A percentile compares a stretch with the other conserved stretches of the same genome.
Conservation (phyloP, 1,139 yeast species). For the Yamadazyma triangularis region DNA sequence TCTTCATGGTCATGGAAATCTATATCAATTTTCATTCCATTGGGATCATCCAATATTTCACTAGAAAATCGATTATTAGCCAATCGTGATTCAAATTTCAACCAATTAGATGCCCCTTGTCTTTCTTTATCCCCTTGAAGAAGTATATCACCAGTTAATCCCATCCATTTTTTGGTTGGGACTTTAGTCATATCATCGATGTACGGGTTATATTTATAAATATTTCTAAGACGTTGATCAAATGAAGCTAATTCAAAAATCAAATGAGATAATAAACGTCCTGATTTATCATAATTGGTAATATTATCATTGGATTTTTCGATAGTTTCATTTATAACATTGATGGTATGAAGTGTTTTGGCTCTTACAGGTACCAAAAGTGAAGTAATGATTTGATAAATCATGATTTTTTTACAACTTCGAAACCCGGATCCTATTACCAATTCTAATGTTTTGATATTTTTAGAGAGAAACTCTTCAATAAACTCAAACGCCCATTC, state of each 20-base stretch:
- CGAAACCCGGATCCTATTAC: slow-evolving; percentile 29
- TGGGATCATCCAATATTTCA: slow-evolving; percentile 49
- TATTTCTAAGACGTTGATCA: slow-evolving; percentile 50
- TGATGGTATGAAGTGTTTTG: slow-evolving; percentile 35
- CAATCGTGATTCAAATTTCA: slow-evolving; percentile 55
- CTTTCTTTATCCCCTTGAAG: slow-evolving; percentile 32
- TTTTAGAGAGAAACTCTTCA: slow-evolving; percentile 45
- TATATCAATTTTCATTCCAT: slow-evolving; percentile 59
- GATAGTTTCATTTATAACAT: slow-evolving; percentile 25
- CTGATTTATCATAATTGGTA: slow-evolving; percentile 33
- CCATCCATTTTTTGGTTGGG: slow-evolving; percentile 47
- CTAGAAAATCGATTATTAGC: slow-evolving; percentile 52
- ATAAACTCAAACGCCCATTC: slow-evolving; percentile 71
- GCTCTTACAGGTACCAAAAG: slow-evolving; percentile 46
- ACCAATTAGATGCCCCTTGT: slow-evolving; percentile 49
- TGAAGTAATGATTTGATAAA: slow-evolving; percentile 53
- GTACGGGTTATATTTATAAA: slow-evolving; percentile 54
- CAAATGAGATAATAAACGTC: slow-evolving; percentile 55
- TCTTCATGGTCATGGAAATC: slow-evolving; percentile 33
- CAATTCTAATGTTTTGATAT: slow-evolving; percentile 31
- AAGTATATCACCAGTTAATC: slow-evolving; percentile 55
- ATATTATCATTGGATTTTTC: slow-evolving; percentile 12
- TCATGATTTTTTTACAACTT: slow-evolving; percentile 22
- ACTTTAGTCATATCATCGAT: slow-evolving; percentile 21
- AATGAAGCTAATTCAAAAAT: slow-evolving; percentile 56